Conservation (phyloP, 2,329 filamentous ascomycete species). For the Chaetomiaceae sp. region DNA sequence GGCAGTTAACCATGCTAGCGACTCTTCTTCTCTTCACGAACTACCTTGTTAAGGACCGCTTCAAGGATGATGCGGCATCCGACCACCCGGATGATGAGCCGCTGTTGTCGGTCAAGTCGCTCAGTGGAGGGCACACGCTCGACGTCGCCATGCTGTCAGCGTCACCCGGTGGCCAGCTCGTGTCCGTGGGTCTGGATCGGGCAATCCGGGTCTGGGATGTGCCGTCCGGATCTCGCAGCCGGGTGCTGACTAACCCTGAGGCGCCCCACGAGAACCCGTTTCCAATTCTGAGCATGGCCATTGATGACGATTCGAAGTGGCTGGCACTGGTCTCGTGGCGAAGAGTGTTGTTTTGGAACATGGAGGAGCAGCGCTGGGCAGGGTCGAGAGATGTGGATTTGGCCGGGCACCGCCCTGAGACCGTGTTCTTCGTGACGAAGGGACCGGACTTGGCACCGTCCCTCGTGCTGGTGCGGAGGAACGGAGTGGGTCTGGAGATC, state of each 20-base stretch:
- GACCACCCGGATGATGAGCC: slow-evolving; percentile 43
- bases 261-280: slow-evolving; percentile 40
- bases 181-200: slow-evolving; percentile 65
- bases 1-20: slow-evolving; percentile 56
- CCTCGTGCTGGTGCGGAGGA: slow-evolving; percentile 56
- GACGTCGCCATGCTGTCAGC: slow-evolving; percentile 62
- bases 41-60: slow-evolving; percentile 64
- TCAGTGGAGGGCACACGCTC: slow-evolving; percentile 58
- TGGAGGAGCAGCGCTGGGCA: slow-evolving; percentile 51
- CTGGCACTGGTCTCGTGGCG: slow-evolving; percentile 58
- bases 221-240: slow-evolving; percentile 38
- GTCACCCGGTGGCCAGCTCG: slow-evolving; percentile 57
- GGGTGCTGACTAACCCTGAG: slow-evolving; percentile 36
- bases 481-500: slow-evolving; percentile 57
- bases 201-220: slow-evolving; percentile 61
- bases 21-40: slow-evolving; percentile 66
- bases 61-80: slow-evolving; percentile 39
- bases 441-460: slow-evolving; percentile 34
- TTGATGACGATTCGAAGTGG: slow-evolving; percentile 59
- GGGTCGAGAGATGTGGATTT: slow-evolving; percentile 49
- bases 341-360: slow-evolving; percentile 57
- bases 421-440: slow-evolving; percentile 56
- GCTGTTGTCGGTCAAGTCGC: slow-evolving; percentile 52
- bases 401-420: slow-evolving; percentile 51
- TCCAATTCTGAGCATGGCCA: slow-evolving; percentile 55